Evolutionary conservation across 352 stramenopile species (phyloP).

Genomic region (Phytophthora pinifolia): DNA sequence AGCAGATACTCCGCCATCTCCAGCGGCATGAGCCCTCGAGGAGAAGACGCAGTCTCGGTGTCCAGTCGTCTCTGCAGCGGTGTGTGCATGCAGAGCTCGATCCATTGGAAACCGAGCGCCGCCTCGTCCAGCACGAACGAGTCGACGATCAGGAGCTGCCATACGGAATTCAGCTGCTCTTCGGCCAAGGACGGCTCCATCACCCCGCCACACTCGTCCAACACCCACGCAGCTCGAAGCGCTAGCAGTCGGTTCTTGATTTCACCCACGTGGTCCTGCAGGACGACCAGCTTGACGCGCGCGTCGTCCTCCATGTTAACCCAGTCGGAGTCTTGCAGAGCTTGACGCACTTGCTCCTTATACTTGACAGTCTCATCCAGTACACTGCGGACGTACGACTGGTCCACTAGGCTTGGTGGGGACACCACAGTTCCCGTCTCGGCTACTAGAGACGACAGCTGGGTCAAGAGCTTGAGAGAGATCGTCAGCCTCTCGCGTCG

Average conservation of each 20-base stretch:
- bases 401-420: background rate
- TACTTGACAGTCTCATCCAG: constrained; percentile 30
- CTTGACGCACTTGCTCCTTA: constrained; percentile 19
- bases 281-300: constrained; percentile 11
- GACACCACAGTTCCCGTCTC: constrained; percentile 20
- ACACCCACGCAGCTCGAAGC: constrained; percentile 55
- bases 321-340: constrained; percentile 8
- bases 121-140: constrained; percentile 44
- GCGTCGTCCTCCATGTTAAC: constrained; percentile 11
- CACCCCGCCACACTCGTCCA: constrained; percentile 22
- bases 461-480: constrained; percentile 42
- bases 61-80: constrained; percentile 6
- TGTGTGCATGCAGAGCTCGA: constrained; percentile 63
- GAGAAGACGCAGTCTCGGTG: background rate
- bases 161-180: constrained; percentile 41
- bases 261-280: constrained; percentile 29
- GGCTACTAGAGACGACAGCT: constrained; percentile 29
- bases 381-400: constrained; percentile 21
- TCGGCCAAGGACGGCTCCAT: constrained; percentile 3
- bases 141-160: constrained; percentile 44
- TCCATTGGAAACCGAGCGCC: constrained; percentile 73
- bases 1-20: constrained; percentile 37
- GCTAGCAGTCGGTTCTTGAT: constrained; percentile 58
- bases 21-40: constrained; percentile 25
- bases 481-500: constrained; percentile 13